Conservation (phyloP, 306 rosid genomes). For the Nissolia schottii region DNA sequence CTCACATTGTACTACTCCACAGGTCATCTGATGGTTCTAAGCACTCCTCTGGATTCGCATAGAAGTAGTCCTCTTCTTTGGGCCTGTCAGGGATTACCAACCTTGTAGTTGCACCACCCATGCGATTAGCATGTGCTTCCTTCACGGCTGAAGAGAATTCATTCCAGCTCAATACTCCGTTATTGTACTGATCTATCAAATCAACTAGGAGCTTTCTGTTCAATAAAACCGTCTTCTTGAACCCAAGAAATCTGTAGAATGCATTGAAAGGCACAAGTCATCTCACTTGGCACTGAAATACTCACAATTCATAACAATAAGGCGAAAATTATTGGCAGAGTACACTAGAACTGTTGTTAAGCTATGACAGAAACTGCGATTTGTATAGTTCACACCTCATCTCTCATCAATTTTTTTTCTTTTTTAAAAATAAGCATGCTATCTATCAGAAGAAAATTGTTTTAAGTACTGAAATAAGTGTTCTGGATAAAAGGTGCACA, state of each 20-base stretch:
- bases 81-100: slow-evolving; percentile 79
- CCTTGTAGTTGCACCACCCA: slow-evolving; percentile 72
- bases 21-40: slow-evolving; percentile 44
- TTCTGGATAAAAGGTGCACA: background rate
- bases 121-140: slow-evolving; percentile 72
- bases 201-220: slow-evolving; percentile 79
- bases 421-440: background rate
- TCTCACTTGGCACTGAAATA: background rate
- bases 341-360: background rate
- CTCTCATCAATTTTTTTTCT: background rate
- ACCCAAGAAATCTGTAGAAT: slow-evolving; percentile 74
- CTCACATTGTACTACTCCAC: slow-evolving; percentile 55
- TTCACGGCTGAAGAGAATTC: slow-evolving; percentile 80
- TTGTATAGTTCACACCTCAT: background rate
- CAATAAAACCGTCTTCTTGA: slow-evolving; percentile 74
- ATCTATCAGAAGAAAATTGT: background rate
- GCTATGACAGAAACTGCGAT: background rate
- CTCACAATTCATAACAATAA: background rate
- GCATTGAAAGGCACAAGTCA: slow-evolving; percentile 15
- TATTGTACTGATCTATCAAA: slow-evolving; percentile 69
- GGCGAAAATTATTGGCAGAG: background rate
- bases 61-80: slow-evolving; percentile 88
- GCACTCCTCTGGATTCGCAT: slow-evolving; percentile 89
- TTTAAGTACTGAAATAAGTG: background rate
- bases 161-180: slow-evolving; percentile 55